A percentile compares a stretch with the other conserved stretches of the same genome.
Evolutionary conservation across 2,329 filamentous ascomycete genomes (phyloP).

Genomic region (Microcera coccophila): DNA sequence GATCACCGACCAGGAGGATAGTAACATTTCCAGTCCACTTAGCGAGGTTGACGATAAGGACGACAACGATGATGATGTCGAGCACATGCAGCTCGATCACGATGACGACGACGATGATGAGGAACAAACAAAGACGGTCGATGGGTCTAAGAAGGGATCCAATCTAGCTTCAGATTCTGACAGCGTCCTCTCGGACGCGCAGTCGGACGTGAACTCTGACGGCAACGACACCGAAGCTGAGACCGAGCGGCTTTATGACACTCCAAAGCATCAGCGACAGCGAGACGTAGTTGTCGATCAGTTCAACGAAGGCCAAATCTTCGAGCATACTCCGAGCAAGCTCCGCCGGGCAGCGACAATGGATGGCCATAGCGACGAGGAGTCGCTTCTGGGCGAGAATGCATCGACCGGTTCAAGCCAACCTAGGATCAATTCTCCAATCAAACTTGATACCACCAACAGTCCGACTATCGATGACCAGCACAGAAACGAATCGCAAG

Average conservation of each 20-base stretch:
- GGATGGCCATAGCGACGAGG: conserved; percentile 38
- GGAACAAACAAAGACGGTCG: conserved; percentile 28
- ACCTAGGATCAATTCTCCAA: conserved; percentile 35
- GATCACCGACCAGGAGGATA: conserved; percentile 54
- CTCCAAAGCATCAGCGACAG: conserved; percentile 66
- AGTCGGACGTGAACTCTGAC: conserved; percentile 37
- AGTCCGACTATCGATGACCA: conserved; percentile 30
- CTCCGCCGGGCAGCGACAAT: conserved; percentile 51
- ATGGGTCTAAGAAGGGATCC: conserved; percentile 22
- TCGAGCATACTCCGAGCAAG: conserved; percentile 73
- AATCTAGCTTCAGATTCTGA: conserved; percentile 43
- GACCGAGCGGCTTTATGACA: conserved; percentile 87
- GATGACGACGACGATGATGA: conserved; percentile 34
- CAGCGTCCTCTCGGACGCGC: conserved; percentile 54
- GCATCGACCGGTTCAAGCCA: conserved; percentile 38
- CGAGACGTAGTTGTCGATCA: conserved; percentile 58
- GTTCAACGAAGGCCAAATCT: conserved; percentile 50
- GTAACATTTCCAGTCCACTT: conserved; percentile 80
- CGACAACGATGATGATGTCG: conserved; percentile 64
- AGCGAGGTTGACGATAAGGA: conserved; percentile 87
- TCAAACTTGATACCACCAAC: conserved; percentile 29
- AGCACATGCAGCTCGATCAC: conserved; percentile 50
- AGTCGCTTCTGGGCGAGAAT: conserved; percentile 41
- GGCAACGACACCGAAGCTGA: conserved; percentile 77
- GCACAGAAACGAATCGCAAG: conserved; percentile 31